phyloP scores from a whole-genome alignment of 371 early-diverging fungal species.

The Blakeslea trispora region DNA sequence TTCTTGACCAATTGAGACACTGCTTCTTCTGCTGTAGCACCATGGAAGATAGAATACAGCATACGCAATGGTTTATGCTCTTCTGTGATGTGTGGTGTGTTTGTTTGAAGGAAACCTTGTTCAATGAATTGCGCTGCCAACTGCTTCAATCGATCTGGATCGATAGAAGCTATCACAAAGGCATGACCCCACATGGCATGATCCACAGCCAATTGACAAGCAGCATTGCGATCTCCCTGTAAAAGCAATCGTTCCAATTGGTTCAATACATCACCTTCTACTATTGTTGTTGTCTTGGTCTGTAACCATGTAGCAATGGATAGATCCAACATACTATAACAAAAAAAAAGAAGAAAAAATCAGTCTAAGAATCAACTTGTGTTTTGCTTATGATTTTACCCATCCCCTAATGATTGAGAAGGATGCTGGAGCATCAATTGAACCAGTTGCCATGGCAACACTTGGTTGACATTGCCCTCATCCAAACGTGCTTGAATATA shows the following conservation, averaged over 20 bases:
- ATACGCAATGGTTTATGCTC: constrained; percentile 70
- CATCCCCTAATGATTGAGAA: constrained; percentile 47
- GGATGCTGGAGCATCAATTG: constrained; percentile 65
- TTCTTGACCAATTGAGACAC: constrained; percentile 32
- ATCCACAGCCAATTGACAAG: constrained; percentile 70
- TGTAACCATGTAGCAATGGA: constrained; percentile 9
- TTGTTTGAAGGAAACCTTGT: constrained; percentile 45
- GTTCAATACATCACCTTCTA: constrained; percentile 29
- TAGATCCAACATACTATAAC: constrained; percentile 19
- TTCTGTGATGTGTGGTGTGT: constrained; percentile 21
- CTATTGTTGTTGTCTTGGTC: constrained; percentile 13
- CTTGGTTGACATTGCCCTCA: constrained; percentile 31
- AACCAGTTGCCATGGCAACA: constrained; percentile 66
- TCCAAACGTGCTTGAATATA: constrained; percentile 57
- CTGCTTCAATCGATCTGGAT: constrained; percentile 73
- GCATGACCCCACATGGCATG: constrained; percentile 88
- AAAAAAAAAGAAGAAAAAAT: background rate
- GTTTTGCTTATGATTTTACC: constrained; percentile 15
- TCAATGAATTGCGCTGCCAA: constrained; percentile 72
- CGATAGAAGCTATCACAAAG: constrained; percentile 79
- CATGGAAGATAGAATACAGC: constrained; percentile 74
- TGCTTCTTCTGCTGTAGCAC: constrained; percentile 59
- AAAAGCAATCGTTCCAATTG: constrained; percentile 66
- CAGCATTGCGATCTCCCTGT: constrained; percentile 73
- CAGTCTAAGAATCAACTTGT: background rate